Base-by-base conservation (phyloP, 2,329 filamentous ascomycete genomes). In the Neofusicoccum kwambonambiense region DNA sequence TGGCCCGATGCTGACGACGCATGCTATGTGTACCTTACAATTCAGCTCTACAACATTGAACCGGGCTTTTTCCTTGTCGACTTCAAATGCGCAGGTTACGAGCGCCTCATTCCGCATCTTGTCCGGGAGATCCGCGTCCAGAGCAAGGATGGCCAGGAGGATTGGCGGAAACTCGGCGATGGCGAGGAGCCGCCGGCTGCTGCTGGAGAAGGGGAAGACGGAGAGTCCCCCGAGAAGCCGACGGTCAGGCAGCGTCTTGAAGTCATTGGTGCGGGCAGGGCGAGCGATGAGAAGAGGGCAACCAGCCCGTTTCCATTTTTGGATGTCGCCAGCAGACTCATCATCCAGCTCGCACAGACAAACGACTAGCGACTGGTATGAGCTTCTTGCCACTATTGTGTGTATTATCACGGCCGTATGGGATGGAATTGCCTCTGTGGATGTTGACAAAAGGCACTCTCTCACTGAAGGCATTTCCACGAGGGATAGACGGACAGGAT, bases 31-130 rank as follows among this genome's bases (percentile, higher is more conserved):
- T 95, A 97, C 75, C 88, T 99, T 75, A 93, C 96, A 69, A 97
- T 99, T 68, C 95, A 97, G 76, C 89, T 97, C 60, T 97, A 97
- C 78, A 90, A 93, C 74, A 91, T 97, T 82, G 93, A 97, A 75
- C 87, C 87, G 62, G 89, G 90, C 61, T 93, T 94, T 67, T 97
- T 93, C 77, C 64, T 99, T 68, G 95, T 99, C 56, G 95, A 99
- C 77, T 99, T 99, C 83, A 98, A 97, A 76, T 98, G 94, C 76
- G 93, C 95, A 13, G 95, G 95, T 19, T 99, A 99, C 79, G 95
- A 99, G 80, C 92, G 95, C 64, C 89, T 94, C 56, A 87, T 89
- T 3, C 71, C 73, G 9, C 76, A 77, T 4, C 74, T 82, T 52
- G 75, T 79, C 7, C 74, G 75, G 60, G 77, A 79, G 64, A 73